phyloP scores from a whole-genome alignment of 1,284 basidiomycete species.

The Omphalotus olearius region DNA sequence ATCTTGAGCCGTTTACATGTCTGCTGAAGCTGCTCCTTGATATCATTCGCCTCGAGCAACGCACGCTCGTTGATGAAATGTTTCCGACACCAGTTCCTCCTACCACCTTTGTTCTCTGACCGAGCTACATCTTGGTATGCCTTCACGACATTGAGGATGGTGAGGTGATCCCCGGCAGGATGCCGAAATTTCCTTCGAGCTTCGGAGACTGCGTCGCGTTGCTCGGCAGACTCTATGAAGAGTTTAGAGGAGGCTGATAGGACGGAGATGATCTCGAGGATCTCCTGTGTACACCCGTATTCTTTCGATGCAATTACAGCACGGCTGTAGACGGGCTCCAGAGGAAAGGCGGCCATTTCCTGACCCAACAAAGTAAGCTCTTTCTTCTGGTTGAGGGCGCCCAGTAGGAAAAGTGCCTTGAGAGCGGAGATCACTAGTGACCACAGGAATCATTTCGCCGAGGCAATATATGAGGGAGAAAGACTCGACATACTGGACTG shows the following conservation, averaged over 20 bases:
- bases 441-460: constrained; percentile 3
- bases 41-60: constrained; percentile 79
- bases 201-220: constrained; percentile 67
- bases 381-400: constrained; percentile 65
- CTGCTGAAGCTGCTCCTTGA: constrained; percentile 75
- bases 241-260: constrained; percentile 74
- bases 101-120: constrained; percentile 40
- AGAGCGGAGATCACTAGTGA: constrained; percentile 63
- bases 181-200: constrained; percentile 79
- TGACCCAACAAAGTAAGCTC: constrained; percentile 68
- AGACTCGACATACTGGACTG: constrained; percentile 53
- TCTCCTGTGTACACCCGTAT: constrained; percentile 66
- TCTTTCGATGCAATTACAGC: constrained; percentile 72
- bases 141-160: constrained; percentile 80
- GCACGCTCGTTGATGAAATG: constrained; percentile 86
- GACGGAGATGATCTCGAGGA: constrained; percentile 78
- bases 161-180: constrained; percentile 87
- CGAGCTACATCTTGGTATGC: constrained; percentile 65
- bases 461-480: too few relatives aligned
- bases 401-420: constrained; percentile 71
- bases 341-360: constrained; percentile 79
- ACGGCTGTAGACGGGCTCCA: constrained; percentile 80
- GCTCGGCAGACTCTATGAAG: constrained; percentile 67
- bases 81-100: constrained; percentile 77
- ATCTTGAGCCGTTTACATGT: constrained; percentile 63